Evolutionary conservation across 106 monocot species (phyloP), one percentile per base, ranked within the genome.

Genomic region (Dendrobium chrysotoxum): DNA sequence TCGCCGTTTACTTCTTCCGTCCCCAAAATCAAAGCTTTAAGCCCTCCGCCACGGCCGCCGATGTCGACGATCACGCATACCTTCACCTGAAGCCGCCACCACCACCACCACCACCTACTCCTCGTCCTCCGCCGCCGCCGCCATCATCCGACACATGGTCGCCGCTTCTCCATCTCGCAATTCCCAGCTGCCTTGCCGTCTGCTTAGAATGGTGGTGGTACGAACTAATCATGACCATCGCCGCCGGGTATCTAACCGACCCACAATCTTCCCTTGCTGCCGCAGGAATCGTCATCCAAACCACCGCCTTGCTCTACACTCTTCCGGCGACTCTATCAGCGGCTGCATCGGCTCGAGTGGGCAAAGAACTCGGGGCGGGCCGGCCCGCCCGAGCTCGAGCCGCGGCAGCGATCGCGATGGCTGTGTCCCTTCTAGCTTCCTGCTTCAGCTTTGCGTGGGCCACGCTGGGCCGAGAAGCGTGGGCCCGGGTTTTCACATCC

Each of bases 121-220:
- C 67, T 15, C 9, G 28, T 5, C 8, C 79, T 9, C 41, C 58
- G 4, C 61, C 64, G 1, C 9, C 64, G 23, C 39, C 15, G 15
- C 26, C 83, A 41, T 28, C 40, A 5, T 53, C 11, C 35, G 65
- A 50, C 4, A 81, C 70, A 28, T 90, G 90, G 90, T 75, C 53
- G 0, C 18, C 75, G 17, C 79, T 90, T 21, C 46, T 90, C 74
- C 80, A 77, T 3, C 85, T 90, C 3, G 85, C 90, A 2, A n/a
- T 85, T 30, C 90, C 79, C 13, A 85, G 87, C 70, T 87, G 90
- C 79, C 44, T 87, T 17, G 83, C 40, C 0, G 90, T 90, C 45
- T 87, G 87, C 67, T 57, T 90, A 0, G 87, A 87, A 72, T 90
- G 90, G 87, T 90, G 90, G 87, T 87, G 90, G 87, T 89, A 84